phyloP scores from a whole-genome alignment of 129 eudicot species.

The Lactuca sativa region DNA sequence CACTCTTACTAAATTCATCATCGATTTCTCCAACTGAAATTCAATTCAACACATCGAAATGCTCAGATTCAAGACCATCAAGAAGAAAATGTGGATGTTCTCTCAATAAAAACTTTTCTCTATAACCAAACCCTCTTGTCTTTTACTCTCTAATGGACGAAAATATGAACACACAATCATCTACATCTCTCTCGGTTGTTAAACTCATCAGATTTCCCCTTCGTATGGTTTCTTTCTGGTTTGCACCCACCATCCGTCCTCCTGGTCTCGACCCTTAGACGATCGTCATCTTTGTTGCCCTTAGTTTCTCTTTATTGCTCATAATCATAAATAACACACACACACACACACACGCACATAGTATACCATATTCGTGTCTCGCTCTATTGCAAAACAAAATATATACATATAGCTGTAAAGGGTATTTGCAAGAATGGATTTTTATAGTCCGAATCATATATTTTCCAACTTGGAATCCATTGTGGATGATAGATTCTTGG shows the following conservation, averaged over 20 bases:
- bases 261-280: constrained; percentile 75
- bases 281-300: not conserved
- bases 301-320: constrained; percentile 13
- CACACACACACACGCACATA: not conserved
- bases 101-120: constrained; percentile 31
- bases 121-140: constrained; percentile 23
- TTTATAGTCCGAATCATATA: constrained; percentile 32
- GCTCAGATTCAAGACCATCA: constrained; percentile 51
- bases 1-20: constrained; percentile 31
- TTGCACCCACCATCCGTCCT: constrained; percentile 84
- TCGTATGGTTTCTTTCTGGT: constrained; percentile 74
- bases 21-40: constrained; percentile 38
- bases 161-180: constrained; percentile 41
- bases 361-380: not conserved
- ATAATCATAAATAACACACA: constrained; percentile 25
- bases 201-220: constrained; percentile 40
- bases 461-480: constrained; percentile 33
- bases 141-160: constrained; percentile 36
- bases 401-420: constrained; percentile 24
- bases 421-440: constrained; percentile 39
- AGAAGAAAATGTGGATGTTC: constrained; percentile 80
- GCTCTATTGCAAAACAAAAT: constrained; percentile 2
- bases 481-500: constrained; percentile 24
- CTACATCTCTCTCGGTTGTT: constrained; percentile 32
- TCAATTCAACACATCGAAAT: constrained; percentile 39